phyloP scores from a whole-genome alignment of 768 basidiomycete genomes.

The Lactifluus volemus region DNA sequence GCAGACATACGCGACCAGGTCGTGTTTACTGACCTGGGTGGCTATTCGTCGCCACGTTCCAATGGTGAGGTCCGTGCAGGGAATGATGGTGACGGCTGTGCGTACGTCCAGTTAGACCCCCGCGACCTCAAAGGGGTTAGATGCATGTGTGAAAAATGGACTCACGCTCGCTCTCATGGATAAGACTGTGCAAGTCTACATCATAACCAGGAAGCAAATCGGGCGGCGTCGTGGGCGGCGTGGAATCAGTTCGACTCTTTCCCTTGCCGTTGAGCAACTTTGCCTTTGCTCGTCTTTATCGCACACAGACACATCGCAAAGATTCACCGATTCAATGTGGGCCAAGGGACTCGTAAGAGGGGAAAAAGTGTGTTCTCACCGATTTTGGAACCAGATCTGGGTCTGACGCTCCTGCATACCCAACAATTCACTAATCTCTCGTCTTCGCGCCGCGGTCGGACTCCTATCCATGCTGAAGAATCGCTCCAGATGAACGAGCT shows the following conservation, averaged over 20 bases:
- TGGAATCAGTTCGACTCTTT: constrained; percentile 31
- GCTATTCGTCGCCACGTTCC: constrained; percentile 75
- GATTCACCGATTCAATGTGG: not conserved
- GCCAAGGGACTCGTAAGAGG: constrained; percentile 1
- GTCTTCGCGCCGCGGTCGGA: constrained; percentile 60
- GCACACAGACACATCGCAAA: not conserved
- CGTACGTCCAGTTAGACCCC: not conserved
- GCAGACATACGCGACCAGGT: constrained; percentile 70
- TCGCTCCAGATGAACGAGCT: constrained; percentile 65
- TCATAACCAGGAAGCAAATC: constrained; percentile 45
- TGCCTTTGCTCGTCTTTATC: constrained; percentile 66
- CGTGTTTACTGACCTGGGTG: constrained; percentile 43
- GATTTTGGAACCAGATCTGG: constrained; percentile 86
- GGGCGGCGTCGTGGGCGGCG: constrained; percentile 43
- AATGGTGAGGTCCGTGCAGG: constrained; percentile 64
- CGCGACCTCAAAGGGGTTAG: not conserved
- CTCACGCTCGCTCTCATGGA: constrained; percentile 75
- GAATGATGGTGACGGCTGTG: constrained; percentile 64
- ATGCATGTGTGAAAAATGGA: constrained; percentile 8
- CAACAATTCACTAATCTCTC: constrained; percentile 63
- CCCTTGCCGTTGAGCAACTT: constrained; percentile 59
- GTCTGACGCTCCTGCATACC: constrained; percentile 85
- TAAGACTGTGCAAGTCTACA: constrained; percentile 49
- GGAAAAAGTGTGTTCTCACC: constrained; percentile 33
- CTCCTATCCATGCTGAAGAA: constrained; percentile 62